Evolutionary conservation across 2,329 filamentous ascomycete genomes (phyloP), one percentile per base, ranked within the genome.

Genomic region (Aaosphaeria arxii): DNA sequence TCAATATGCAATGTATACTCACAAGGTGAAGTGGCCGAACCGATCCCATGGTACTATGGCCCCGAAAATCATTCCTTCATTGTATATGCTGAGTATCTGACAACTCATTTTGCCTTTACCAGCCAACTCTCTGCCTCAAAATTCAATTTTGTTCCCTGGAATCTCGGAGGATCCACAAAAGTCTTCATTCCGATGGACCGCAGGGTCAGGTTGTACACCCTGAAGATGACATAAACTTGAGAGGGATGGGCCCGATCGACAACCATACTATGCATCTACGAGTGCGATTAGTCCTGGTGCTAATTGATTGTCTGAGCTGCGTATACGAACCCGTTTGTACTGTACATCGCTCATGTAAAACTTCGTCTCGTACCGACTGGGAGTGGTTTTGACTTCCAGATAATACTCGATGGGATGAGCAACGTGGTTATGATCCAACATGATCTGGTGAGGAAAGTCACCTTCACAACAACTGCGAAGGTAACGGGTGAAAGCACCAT

Each of bases 381-480:
- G 73, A 0, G 77, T 80, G 1, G 76, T 70, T 55, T 81, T 81
- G 33, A 81, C 78, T 47, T 81, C 79, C 2, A 81, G 72, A 24
- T 71, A 74, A 52, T 78, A 81, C 31, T 65, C 53, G 1, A 60
- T 52, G 70, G 42, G 43, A 48, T 50, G 7, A 40, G 55, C 7
- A 36, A 30, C 66, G 70, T 75, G 3, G 40, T 47, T 1, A 52
- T 48, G 24, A 40, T 30, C 5, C 53, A 48, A 0, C 74, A 4
- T 1, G 55, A 44, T 75, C 67, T 2, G 69, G 66, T n/a, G 58
- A 59, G 5, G 50, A 32, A 56, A 55, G 5, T 45, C 45, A n/a
- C 52, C 54, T 5, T 40, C 42, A 32, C 53, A 59, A 24, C 49
- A 32, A 3, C 44, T 24, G 3, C 49, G 43, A 4, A 62, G 77